These are phyloP conservation scores for Trichoderma atrobrunneum DNA, from an alignment of 2,329 filamentous ascomycete genomes.

Conservation along the genomic window DNA sequence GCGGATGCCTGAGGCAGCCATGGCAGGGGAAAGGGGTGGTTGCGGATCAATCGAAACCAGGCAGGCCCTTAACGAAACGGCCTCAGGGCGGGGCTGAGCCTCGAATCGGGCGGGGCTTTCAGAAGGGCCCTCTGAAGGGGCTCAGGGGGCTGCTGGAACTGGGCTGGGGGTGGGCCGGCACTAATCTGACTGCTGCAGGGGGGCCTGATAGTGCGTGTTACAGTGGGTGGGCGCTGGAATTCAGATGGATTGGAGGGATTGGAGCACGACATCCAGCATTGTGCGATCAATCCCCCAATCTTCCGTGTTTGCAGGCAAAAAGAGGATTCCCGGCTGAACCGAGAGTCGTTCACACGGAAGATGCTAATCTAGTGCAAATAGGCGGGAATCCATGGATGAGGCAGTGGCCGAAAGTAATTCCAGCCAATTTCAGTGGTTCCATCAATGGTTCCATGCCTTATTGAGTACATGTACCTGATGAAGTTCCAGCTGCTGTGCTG, in stretches of 20 bases:
- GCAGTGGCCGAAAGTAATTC: background rate
- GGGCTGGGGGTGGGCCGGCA: background rate
- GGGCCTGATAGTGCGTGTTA: background rate
- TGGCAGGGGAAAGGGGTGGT: background rate
- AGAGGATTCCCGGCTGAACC: background rate
- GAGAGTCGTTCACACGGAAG: background rate
- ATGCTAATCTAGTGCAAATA: background rate
- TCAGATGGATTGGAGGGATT: background rate
- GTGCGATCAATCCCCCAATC: too few species aligned
- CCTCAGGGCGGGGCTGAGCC: conserved; percentile 2
- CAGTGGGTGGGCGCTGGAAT: conserved; percentile 6
- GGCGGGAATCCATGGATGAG: background rate
- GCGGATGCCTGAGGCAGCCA: conserved; percentile 25
- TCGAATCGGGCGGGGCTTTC: conserved; percentile 4
- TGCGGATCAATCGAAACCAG: background rate
- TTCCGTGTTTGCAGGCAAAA: background rate
- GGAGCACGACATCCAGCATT: too few species aligned
- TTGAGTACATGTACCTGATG: background rate
- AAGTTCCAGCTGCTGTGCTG: background rate
- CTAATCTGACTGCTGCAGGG: conserved; percentile 10
- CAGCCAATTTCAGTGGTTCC: background rate
- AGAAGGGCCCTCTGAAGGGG: background rate
- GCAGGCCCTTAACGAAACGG: background rate
- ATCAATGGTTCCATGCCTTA: background rate
- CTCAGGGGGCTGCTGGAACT: conserved; percentile 1